Conservation (phyloP, 371 early-diverging fungal genomes). For the Mucor irregularis region DNA sequence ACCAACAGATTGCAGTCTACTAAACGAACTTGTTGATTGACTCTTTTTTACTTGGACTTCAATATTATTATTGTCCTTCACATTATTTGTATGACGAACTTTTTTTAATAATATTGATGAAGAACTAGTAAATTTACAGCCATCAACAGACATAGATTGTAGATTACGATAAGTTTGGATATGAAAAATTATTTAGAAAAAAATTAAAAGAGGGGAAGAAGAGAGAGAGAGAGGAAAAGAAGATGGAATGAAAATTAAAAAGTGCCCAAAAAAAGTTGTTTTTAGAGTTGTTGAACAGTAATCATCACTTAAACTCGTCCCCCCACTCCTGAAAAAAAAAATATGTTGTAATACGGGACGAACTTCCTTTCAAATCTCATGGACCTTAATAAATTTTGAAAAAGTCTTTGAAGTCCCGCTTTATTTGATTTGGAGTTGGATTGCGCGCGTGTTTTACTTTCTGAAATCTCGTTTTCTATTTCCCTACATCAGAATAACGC, state of each 20-base stretch:
- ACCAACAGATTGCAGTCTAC: slow-evolving; percentile 8
- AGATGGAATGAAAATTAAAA: not conserved
- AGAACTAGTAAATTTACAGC: not conserved
- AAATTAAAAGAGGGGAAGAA: not conserved
- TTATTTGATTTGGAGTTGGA: too few relatives aligned
- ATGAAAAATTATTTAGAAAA: not conserved
- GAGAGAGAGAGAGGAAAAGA: not conserved
- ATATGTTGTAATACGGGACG: too few relatives aligned
- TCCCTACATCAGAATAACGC: not conserved
- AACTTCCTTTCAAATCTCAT: too few relatives aligned
- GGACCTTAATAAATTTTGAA: too few relatives aligned
- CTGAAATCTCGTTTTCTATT: not conserved
- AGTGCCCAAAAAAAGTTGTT: too few relatives aligned
- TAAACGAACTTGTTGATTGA: slow-evolving; percentile 9
- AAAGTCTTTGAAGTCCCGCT: too few relatives aligned
- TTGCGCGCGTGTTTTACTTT: not conserved
- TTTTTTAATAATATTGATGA: slow-evolving; percentile 6
- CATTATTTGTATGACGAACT: not conserved
- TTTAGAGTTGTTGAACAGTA: too few relatives aligned
- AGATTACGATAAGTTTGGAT: not conserved
- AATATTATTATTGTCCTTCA: not conserved
- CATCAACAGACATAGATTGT: slow-evolving; percentile 3
- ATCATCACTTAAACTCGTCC: too few relatives aligned
- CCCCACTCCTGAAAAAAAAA: too few relatives aligned
- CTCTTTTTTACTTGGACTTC: slow-evolving; percentile 1